Evolutionary conservation across 257 asterid genomes (phyloP), one percentile per base, ranked within the genome.

Genomic region (Solanum chilense): DNA sequence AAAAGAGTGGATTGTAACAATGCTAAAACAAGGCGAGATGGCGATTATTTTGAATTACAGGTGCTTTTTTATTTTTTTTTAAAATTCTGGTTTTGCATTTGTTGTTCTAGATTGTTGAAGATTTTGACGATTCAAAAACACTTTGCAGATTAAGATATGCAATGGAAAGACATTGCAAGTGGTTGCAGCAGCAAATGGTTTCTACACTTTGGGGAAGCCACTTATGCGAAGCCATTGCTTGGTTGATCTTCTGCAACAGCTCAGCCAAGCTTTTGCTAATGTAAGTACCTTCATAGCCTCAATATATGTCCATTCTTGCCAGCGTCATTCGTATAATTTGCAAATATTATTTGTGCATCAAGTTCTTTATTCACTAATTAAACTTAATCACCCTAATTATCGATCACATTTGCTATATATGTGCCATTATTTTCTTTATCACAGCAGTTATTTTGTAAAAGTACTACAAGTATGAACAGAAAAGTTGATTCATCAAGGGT

Each of bases 191-290:
- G 90, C 15, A 83, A 93, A 93, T 89, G 99, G 99, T 85, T 97
- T 96, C 94, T 94, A 96, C 89, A 93, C 97, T 31, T 85, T 86
- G 73, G 99, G 99, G 56, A 97, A 94, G 87, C 98, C 96, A 82
- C 89, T 90, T 88, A 41, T 95, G 86, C 97, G 86, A 87, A 94
- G 95, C 89, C 97, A 94, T 90, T 95, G 98, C 87, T 93, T 97
- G 93, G 97, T 96, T 87, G 99, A 97, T 95, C 99, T 97, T 92
- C 94, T 97, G 91, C 99, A 97, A 89, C 99, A 96, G 91, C 98
- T 96, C 88, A 97, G 99, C 89, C 99, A 92, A 93, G 99, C 98
- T 88, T 97, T 97, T 88, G 97, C 98, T 86, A 95, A 96, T 86
- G 99, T 95, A 90, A 91, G 98, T 89, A 27, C 62, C 31, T 56